phyloP scores from a whole-genome alignment of 2,329 filamentous ascomycete genomes.

The Paraphaeosphaeria sporulosa region DNA sequence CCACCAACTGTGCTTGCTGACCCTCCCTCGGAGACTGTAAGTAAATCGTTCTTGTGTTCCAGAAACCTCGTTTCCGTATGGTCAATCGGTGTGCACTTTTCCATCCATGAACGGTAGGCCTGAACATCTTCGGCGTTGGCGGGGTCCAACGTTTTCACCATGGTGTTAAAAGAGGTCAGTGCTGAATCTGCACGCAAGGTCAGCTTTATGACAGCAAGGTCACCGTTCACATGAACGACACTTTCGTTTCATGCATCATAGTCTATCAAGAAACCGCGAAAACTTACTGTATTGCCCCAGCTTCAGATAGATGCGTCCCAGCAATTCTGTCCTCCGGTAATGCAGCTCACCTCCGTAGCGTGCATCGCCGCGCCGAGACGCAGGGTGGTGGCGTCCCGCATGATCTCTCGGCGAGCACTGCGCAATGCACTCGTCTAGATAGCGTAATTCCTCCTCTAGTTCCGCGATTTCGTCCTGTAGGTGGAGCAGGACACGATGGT shows the following conservation, averaged over 20 bases:
- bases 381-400: conserved; percentile 53
- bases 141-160: conserved; percentile 59
- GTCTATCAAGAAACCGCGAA: background rate
- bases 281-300: conserved; percentile 70
- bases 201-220: conserved; percentile 16
- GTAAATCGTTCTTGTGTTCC: conserved; percentile 62
- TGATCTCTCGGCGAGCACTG: conserved; percentile 43
- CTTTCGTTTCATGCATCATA: background rate
- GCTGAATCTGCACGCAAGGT: conserved; percentile 53
- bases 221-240: conserved; percentile 1
- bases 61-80: conserved; percentile 69
- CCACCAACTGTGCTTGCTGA: conserved; percentile 25
- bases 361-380: conserved; percentile 66
- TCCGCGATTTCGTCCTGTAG: conserved; percentile 85
- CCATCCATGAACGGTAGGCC: conserved; percentile 65
- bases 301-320: conserved; percentile 71
- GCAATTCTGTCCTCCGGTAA: conserved; percentile 66
- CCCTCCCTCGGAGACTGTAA: conserved; percentile 47
- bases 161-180: conserved; percentile 64
- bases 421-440: conserved; percentile 69
- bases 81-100: conserved; percentile 62
- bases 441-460: conserved; percentile 78
- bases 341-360: conserved; percentile 65
- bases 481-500: conserved; percentile 82
- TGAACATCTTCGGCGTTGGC: conserved; percentile 62